A percentile compares a stretch with the other conserved stretches of the same genome.
phyloP scores from a whole-genome alignment of 2,329 filamentous ascomycete genomes.

The Cephalotrichum gorgonifer region DNA sequence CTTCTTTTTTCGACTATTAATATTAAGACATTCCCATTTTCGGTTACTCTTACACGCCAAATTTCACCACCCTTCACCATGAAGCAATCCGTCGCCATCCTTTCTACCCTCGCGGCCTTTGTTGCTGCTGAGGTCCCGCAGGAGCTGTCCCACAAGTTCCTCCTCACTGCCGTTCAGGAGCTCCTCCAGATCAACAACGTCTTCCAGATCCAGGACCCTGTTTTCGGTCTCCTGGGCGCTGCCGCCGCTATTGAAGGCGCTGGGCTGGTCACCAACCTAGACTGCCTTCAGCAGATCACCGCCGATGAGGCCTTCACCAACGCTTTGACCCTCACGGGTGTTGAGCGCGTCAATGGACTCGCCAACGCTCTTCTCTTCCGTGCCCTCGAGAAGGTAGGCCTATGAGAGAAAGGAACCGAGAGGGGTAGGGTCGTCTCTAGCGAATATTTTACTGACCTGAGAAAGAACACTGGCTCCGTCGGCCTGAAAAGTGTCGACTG shows the following conservation, averaged over 20 bases:
- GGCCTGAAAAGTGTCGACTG: constrained; percentile 27
- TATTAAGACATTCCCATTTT: neutral
- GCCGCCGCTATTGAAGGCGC: constrained; percentile 32
- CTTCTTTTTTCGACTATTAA: constrained; percentile 8
- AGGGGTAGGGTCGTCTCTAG: too few species aligned
- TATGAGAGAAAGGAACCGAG: too few species aligned
- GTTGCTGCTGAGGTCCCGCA: constrained; percentile 32
- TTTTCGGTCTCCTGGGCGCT: constrained; percentile 40
- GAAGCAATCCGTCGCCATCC: constrained; percentile 10
- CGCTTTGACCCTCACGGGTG: constrained; percentile 33
- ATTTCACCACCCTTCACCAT: constrained; percentile 4
- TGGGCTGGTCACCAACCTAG: constrained; percentile 19
- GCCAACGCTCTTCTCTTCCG: constrained; percentile 38
- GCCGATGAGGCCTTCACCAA: constrained; percentile 46
- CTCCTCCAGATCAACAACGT: constrained; percentile 35
- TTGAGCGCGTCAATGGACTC: constrained; percentile 28
- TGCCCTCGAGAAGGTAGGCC: constrained; percentile 36
- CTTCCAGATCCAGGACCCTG: constrained; percentile 32
- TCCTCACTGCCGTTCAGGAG: constrained; percentile 29
- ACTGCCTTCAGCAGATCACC: constrained; percentile 27
- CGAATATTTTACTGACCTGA: too few species aligned
- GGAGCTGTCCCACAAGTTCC: constrained; percentile 38
- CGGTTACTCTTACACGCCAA: constrained; percentile 1
- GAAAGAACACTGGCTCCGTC: constrained; percentile 29
- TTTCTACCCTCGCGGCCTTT: constrained; percentile 7